These are phyloP conservation scores for Geotrichum reessii DNA, from an alignment of 1,139 yeast genomes.

Conservation along the genomic window DNA sequence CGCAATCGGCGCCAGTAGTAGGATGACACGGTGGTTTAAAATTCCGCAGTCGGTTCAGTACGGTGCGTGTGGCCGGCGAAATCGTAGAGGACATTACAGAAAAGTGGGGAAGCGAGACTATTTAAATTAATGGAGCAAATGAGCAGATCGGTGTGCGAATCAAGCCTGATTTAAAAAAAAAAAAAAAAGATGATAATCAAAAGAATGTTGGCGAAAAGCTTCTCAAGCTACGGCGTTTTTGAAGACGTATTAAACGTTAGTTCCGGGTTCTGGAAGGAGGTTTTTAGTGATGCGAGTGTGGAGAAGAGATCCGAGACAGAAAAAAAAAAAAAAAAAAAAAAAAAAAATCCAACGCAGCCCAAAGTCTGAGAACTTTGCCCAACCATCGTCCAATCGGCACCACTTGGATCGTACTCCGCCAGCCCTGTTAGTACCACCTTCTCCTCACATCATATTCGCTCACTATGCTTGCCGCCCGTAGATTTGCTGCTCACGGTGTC, in stretches of 20 bases:
- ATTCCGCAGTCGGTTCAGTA: conserved; percentile 8
- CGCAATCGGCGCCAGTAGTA: conserved; percentile 18
- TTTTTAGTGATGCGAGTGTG: background rate
- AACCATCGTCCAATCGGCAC: background rate
- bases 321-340: background rate
- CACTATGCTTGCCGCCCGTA: background rate
- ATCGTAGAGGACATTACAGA: background rate
- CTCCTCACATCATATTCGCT: background rate
- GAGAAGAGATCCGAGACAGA: background rate
- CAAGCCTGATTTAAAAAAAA: too few species aligned
- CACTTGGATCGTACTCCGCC: background rate
- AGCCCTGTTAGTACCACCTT: background rate
- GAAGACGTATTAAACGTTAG: background rate
- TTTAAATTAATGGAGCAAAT: background rate
- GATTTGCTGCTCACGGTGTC: background rate
- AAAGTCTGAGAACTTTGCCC: background rate
- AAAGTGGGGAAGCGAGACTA: background rate
- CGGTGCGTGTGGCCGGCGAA: conserved; percentile 8
- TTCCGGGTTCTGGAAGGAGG: background rate
- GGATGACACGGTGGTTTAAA: conserved; percentile 5
- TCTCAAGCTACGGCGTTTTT: too few species aligned
- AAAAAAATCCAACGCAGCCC: background rate
- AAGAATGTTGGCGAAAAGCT: too few species aligned
- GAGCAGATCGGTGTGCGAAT: background rate
- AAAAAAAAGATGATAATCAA: background rate